These are phyloP conservation scores for Kurtzmaniella quercitrusa DNA, from an alignment of 1,139 yeast species.

Conservation along the genomic window DNA sequence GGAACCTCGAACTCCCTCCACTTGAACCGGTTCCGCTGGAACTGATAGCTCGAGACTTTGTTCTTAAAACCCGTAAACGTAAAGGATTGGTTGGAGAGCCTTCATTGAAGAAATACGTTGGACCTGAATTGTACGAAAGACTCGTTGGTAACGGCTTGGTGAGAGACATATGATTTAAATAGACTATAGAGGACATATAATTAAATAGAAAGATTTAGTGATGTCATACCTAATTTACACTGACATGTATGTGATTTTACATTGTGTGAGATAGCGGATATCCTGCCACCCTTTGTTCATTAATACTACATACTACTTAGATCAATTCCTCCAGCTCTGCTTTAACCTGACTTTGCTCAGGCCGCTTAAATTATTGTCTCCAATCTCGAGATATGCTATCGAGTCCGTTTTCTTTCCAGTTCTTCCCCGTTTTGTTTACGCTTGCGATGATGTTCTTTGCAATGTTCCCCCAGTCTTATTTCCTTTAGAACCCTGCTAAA, in stretches of 20 bases:
- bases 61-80: slow-evolving; percentile 81
- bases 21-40: slow-evolving; percentile 69
- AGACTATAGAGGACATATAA: not conserved
- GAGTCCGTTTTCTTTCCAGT: slow-evolving; percentile 1
- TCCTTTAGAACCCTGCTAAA: slow-evolving; percentile 25
- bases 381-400: no score
- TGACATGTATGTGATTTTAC: no score
- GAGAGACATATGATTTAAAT: slow-evolving; percentile 18
- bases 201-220: not conserved
- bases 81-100: slow-evolving; percentile 87
- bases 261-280: no score
- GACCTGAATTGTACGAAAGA: slow-evolving; percentile 51
- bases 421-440: slow-evolving; percentile 3
- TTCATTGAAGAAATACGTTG: slow-evolving; percentile 65
- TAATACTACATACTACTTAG: no score
- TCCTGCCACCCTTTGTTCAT: no score
- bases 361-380: no score
- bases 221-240: not conserved
- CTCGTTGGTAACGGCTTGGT: slow-evolving; percentile 47
- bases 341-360: no score
- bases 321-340: no score
- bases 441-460: slow-evolving; percentile 9
- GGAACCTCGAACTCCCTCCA: slow-evolving; percentile 56
- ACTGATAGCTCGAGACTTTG: slow-evolving; percentile 82
- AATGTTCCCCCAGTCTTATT: slow-evolving; percentile 21